Conservation (phyloP, 2,329 filamentous ascomycete genomes). For the Pyricularia sp. region DNA sequence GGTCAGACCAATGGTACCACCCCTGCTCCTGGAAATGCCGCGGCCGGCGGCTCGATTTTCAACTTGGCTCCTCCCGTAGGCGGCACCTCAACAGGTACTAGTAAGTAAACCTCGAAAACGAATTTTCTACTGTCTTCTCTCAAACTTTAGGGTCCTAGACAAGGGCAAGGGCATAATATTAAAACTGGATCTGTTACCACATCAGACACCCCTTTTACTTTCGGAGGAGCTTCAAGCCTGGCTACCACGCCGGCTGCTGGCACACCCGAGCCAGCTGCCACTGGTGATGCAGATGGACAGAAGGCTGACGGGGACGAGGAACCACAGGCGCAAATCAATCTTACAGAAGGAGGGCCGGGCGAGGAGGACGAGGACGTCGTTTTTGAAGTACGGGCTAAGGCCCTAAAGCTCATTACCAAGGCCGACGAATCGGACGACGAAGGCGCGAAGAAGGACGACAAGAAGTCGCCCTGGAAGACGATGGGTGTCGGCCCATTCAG, state of each 20-base stretch:
- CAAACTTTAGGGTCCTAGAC: neutral
- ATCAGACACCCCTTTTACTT: slow-evolving; percentile 44
- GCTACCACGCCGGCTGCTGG: slow-evolving; percentile 50
- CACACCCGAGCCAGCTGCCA: slow-evolving; percentile 45
- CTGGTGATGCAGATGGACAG: slow-evolving; percentile 25
- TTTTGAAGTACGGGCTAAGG: slow-evolving; percentile 63
- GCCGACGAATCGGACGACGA: slow-evolving; percentile 34
- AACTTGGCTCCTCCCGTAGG: slow-evolving; percentile 20
- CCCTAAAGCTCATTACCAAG: slow-evolving; percentile 46
- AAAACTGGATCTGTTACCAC: slow-evolving; percentile 7
- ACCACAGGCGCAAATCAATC: slow-evolving; percentile 59
- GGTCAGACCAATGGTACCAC: slow-evolving; percentile 17
- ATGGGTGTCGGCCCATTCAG: slow-evolving; percentile 65
- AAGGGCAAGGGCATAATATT: slow-evolving; percentile 4
- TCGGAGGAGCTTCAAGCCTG: slow-evolving; percentile 51
- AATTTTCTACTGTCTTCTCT: neutral
- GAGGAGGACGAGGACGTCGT: slow-evolving; percentile 65
- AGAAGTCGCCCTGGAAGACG: slow-evolving; percentile 53
- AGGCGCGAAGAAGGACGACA: slow-evolving; percentile 30
- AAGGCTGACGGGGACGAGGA: slow-evolving; percentile 40
- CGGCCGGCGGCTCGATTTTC: slow-evolving; percentile 18
- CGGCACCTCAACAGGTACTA: slow-evolving; percentile 30
- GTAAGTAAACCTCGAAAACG: slow-evolving; percentile 21
- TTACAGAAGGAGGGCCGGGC: slow-evolving; percentile 56
- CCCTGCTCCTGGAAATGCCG: slow-evolving; percentile 17